These are phyloP conservation scores for Pseudevernia furfuracea DNA, from an alignment of 495 filamentous ascomycete genomes.

Conservation along the genomic window DNA sequence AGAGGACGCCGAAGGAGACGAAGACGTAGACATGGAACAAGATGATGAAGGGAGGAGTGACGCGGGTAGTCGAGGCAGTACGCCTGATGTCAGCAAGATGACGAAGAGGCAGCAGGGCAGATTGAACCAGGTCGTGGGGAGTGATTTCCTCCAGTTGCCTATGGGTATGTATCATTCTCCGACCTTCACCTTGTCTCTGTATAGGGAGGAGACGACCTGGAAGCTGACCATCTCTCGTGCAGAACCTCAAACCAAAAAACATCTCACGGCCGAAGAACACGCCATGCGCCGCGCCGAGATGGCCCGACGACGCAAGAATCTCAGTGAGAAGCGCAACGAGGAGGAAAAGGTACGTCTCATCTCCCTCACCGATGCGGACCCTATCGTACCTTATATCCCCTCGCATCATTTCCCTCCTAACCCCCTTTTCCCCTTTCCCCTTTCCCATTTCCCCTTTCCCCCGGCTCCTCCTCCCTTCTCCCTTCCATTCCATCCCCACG, in stretches of 20 bases:
- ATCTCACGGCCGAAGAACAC: slow-evolving; percentile 86
- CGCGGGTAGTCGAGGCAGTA: slow-evolving; percentile 53
- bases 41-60: slow-evolving; percentile 53
- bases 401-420: no score
- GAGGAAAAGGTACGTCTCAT: slow-evolving; percentile 79
- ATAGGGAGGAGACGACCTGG: not conserved
- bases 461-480: not conserved
- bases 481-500: not conserved
- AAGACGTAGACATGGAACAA: slow-evolving; percentile 50
- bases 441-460: not conserved
- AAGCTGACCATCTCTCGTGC: slow-evolving; percentile 24
- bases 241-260: slow-evolving; percentile 92
- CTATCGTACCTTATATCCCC: no score
- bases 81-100: slow-evolving; percentile 74
- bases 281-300: slow-evolving; percentile 94
- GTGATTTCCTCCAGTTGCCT: slow-evolving; percentile 75
- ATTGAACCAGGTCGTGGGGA: slow-evolving; percentile 59
- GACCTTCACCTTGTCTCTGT: not conserved
- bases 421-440: not conserved
- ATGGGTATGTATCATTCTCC: slow-evolving; percentile 50
- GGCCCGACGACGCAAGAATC: slow-evolving; percentile 87
- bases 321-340: slow-evolving; percentile 97
- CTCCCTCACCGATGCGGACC: not conserved
- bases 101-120: slow-evolving; percentile 79
- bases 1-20: slow-evolving; percentile 44